Evolutionary conservation across 345 rosid genomes (phyloP).

Genomic region (Populus euphratica): DNA sequence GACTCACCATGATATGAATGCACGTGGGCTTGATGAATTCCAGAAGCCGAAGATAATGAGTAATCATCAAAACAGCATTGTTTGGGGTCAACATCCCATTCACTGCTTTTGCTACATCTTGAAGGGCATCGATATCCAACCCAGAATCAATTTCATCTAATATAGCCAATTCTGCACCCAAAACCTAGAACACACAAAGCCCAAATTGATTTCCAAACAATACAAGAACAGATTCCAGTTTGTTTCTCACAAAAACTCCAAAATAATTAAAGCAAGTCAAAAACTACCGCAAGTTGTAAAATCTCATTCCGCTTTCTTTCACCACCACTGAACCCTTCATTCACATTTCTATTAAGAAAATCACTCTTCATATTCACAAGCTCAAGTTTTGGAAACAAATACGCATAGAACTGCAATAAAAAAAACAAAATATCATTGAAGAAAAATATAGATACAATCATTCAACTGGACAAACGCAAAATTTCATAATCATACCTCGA

Average conservation of each 20-base stretch:
- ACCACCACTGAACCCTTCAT: constrained; percentile 99
- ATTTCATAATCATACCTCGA: constrained; percentile 50
- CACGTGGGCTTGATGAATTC: constrained; percentile 72
- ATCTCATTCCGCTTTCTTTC: constrained; percentile 97
- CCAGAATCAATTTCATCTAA: constrained; percentile 98
- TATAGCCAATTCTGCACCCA: constrained; percentile 89
- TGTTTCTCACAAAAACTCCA: not conserved
- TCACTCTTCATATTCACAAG: constrained; percentile 85
- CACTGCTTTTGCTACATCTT: constrained; percentile 90
- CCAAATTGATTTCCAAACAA: not conserved
- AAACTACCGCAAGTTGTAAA: constrained; percentile 79
- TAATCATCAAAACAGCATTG: constrained; percentile 88
- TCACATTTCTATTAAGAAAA: constrained; percentile 91
- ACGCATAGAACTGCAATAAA: constrained; percentile 72
- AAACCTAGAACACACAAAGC: constrained; percentile 43
- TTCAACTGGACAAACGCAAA: not conserved
- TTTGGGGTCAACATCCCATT: constrained; percentile 76
- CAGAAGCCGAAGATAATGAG: constrained; percentile 80
- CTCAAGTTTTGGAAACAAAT: constrained; percentile 70
- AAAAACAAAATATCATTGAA: constrained; percentile 10
- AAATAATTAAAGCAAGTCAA: not conserved
- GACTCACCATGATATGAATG: constrained; percentile 85
- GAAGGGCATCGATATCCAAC: constrained; percentile 86
- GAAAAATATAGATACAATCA: not conserved
- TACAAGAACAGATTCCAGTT: not conserved